These are phyloP conservation scores for Ophiostoma angusticollis DNA, from an alignment of 2,329 filamentous ascomycete species.

Conservation along the genomic window DNA sequence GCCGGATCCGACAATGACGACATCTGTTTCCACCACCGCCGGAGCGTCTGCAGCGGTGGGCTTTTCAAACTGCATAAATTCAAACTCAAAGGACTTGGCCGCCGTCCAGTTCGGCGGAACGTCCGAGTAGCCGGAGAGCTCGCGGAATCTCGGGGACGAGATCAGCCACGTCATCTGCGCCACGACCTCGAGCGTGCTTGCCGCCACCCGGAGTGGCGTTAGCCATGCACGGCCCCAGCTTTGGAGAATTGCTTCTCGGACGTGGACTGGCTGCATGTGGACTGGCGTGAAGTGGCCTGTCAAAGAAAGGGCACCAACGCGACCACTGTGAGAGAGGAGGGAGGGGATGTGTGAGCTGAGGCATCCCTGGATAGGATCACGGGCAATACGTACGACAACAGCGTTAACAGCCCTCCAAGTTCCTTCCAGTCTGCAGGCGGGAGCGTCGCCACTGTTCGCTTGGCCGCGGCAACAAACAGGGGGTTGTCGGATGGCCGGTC, in stretches of 20 bases:
- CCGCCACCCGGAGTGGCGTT: constrained; percentile 39
- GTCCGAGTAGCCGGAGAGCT: constrained; percentile 45
- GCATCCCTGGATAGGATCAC: too few relatives aligned
- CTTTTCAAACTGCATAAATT: constrained; percentile 45
- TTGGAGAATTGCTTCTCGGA: constrained; percentile 49
- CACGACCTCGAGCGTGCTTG: constrained; percentile 42
- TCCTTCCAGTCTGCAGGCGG: constrained; percentile 22
- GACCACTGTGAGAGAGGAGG: constrained; percentile 18
- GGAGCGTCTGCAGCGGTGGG: constrained; percentile 22
- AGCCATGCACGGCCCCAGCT: constrained; percentile 49
- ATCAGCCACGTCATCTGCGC: constrained; percentile 42
- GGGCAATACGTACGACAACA: constrained; percentile 26
- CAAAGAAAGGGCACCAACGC: constrained; percentile 46
- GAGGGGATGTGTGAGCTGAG: background rate
- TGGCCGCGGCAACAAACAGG: constrained; percentile 37
- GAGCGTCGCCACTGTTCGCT: constrained; percentile 27
- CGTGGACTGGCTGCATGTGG: constrained; percentile 43
- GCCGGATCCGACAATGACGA: constrained; percentile 76
- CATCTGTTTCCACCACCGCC: constrained; percentile 60
- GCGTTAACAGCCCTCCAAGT: constrained; percentile 27
- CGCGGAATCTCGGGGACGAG: constrained; percentile 39
- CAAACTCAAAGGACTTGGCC: constrained; percentile 39
- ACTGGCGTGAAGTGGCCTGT: constrained; percentile 56
- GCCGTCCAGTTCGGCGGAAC: constrained; percentile 38
- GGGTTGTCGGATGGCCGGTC: constrained; percentile 38